Base-by-base conservation (phyloP, 768 basidiomycete species). In the Boletus subparvulus region DNA sequence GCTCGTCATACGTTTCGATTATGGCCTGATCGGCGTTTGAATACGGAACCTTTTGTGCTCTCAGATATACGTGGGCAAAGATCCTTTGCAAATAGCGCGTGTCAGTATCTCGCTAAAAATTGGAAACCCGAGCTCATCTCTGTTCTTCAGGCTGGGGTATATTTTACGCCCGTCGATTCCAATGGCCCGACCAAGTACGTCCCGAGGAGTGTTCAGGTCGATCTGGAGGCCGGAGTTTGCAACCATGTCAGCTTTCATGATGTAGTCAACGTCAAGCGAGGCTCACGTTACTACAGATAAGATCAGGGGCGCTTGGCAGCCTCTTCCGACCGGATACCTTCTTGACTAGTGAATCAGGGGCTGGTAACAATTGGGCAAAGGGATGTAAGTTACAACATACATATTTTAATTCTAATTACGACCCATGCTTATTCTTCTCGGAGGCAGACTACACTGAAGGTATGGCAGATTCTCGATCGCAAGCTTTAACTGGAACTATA, bases 311-410 rank as follows among this genome's bases (percentile, higher is more conserved):
- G 3, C 73, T 90, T 39, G 94, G 94, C 3, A 63, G 68, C 9
- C 78, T 98, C 7, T 97, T 94, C 75, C 83, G 87, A 47, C 95
- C 95, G 3, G 93, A 94, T 68, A 96, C 92, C 2, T 96, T 82
- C 68, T 69, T 94, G 46, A 81, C 83, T 37, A 80, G 84, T 7
- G 72, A 80, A 43, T 75, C 76, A 55, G 81, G 84, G 48, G 86
- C 94, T 1, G 94, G 94, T 17, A 97, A 98, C 65, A 96, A 95
- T 61, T 97, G 92, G 90, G 94, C 93, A 16, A 96, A 97, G 75
- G 92, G 91, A 80, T 91, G 90, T 91, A 64, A 74, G 87, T 74
- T 51, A 50, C 10, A 13, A 10, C 77, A 41, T 37, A 21, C 21
- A 21, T 41, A n/a, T 46, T 26, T 26, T 54, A 35, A 19, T 54